Conservation (phyloP, 148 eudicot genomes). For the Rhododendron williamsianum region DNA sequence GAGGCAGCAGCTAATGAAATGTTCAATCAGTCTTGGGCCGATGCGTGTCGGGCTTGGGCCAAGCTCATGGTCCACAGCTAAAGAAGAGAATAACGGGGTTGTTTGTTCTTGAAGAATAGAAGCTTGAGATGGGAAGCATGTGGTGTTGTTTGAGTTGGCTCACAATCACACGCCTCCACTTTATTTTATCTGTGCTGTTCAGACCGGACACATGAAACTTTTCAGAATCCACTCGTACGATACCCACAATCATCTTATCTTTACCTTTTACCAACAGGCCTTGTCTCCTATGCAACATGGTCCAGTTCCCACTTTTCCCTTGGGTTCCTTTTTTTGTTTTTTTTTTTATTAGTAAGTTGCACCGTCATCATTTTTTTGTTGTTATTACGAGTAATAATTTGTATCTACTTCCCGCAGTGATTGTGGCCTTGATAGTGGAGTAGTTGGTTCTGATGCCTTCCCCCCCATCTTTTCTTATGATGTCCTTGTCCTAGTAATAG, state of each 20-base stretch:
- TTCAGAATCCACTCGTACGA: slow-evolving; percentile 4
- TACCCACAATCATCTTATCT: neutral
- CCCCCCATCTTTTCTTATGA: neutral
- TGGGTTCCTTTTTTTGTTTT: neutral
- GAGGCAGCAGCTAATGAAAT: neutral
- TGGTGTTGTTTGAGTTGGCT: neutral
- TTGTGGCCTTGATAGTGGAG: neutral
- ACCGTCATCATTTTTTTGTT: too few species aligned
- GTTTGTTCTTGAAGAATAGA: neutral
- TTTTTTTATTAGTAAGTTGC: neutral
- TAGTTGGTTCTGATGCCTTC: neutral
- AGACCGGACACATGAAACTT: slow-evolving; percentile 4
- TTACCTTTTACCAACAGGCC: neutral
- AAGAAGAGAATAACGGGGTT: neutral
- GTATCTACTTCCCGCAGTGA: neutral
- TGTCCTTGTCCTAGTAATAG: neutral
- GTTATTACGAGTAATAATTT: too few species aligned
- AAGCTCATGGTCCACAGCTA: neutral
- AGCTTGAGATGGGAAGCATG: neutral
- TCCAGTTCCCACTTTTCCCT: neutral
- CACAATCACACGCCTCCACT: neutral
- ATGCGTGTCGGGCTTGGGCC: neutral
- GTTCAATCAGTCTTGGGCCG: neutral
- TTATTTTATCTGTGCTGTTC: neutral
- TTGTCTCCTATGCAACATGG: neutral